A percentile compares a stretch with the other conserved stretches of the same genome.
Conservation (phyloP, 2,329 filamentous ascomycete species). For the Fusarium verrucosum region DNA sequence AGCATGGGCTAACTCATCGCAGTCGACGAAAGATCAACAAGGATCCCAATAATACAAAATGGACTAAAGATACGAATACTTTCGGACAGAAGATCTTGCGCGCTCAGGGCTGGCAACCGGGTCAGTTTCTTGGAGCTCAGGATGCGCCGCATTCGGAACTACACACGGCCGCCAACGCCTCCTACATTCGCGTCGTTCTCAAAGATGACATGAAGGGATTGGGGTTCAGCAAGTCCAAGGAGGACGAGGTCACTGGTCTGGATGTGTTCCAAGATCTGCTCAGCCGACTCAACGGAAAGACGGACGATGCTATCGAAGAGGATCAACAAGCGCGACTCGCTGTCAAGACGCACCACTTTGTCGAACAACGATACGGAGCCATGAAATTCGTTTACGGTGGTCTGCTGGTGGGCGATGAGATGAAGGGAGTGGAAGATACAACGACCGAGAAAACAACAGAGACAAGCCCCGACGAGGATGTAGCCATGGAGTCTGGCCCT, state of each 20-base stretch:
- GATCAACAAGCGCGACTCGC: slow-evolving; percentile 75
- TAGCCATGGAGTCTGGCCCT: slow-evolving; percentile 38
- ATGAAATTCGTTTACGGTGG: slow-evolving; percentile 93
- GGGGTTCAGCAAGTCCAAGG: slow-evolving; percentile 79
- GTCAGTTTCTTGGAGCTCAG: slow-evolving; percentile 80
- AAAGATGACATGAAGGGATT: slow-evolving; percentile 94
- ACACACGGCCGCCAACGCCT: slow-evolving; percentile 82
- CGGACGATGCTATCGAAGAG: slow-evolving; percentile 74
- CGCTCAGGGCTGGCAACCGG: slow-evolving; percentile 89
- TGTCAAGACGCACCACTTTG: slow-evolving; percentile 76
- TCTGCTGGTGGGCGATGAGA: slow-evolving; percentile 67
- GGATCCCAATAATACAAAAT: slow-evolving; percentile 96
- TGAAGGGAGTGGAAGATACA: slow-evolving; percentile 52
- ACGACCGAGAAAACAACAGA: slow-evolving; percentile 17
- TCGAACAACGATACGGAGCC: slow-evolving; percentile 77
- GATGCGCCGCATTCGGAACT: slow-evolving; percentile 78
- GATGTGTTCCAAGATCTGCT: slow-evolving; percentile 87
- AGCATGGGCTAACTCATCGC: slow-evolving; percentile 22
- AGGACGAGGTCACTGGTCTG: slow-evolving; percentile 83
- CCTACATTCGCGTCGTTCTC: slow-evolving; percentile 83
- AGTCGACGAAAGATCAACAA: slow-evolving; percentile 75
- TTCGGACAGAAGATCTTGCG: slow-evolving; percentile 93
- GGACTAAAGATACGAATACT: slow-evolving; percentile 81
- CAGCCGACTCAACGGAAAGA: slow-evolving; percentile 88
- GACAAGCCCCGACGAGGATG: slow-evolving; percentile 30